These are phyloP conservation scores for Ogataea kodamae DNA, from an alignment of 805 yeast species.

Conservation along the genomic window DNA sequence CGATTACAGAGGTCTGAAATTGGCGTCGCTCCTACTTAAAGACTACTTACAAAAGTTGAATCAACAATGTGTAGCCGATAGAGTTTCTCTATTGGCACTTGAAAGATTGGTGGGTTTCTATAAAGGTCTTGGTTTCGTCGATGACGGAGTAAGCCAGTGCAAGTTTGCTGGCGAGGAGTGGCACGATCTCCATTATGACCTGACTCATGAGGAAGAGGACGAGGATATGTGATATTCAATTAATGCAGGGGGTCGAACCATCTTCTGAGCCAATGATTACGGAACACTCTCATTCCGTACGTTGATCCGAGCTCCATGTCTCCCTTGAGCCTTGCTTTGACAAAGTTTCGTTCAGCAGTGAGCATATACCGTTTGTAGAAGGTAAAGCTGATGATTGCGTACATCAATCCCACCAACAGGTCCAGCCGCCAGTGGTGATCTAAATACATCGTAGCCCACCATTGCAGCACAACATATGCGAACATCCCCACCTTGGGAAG, in stretches of 20 bases:
- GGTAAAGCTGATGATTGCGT: slow-evolving; percentile 45
- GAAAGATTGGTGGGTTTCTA: slow-evolving; percentile 70
- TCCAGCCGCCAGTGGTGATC: slow-evolving; percentile 74
- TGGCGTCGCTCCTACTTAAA: slow-evolving; percentile 78
- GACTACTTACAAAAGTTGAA: slow-evolving; percentile 89
- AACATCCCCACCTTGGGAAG: slow-evolving; percentile 36
- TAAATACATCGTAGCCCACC: slow-evolving; percentile 75
- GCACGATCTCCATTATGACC: slow-evolving; percentile 49
- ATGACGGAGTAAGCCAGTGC: slow-evolving; percentile 62
- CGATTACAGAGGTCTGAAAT: slow-evolving; percentile 72
- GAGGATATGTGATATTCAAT: slow-evolving; percentile 24
- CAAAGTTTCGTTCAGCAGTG: slow-evolving; percentile 37
- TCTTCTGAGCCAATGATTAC: slow-evolving; percentile 42
- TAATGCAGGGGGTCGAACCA: slow-evolving; percentile 48
- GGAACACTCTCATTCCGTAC: slow-evolving; percentile 65
- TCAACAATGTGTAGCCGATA: slow-evolving; percentile 81
- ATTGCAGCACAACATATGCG: slow-evolving; percentile 50
- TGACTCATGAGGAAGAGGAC: slow-evolving; percentile 44
- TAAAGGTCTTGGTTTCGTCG: slow-evolving; percentile 73
- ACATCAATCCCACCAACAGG: slow-evolving; percentile 50
- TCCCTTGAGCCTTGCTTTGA: slow-evolving; percentile 37
- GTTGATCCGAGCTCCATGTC: slow-evolving; percentile 42
- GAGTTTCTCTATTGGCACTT: slow-evolving; percentile 71
- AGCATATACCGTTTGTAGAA: slow-evolving; percentile 36
- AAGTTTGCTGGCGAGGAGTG: slow-evolving; percentile 56